Evolutionary conservation across 1,284 basidiomycete genomes (phyloP).

Genomic region (Coriolopsis trogii): DNA sequence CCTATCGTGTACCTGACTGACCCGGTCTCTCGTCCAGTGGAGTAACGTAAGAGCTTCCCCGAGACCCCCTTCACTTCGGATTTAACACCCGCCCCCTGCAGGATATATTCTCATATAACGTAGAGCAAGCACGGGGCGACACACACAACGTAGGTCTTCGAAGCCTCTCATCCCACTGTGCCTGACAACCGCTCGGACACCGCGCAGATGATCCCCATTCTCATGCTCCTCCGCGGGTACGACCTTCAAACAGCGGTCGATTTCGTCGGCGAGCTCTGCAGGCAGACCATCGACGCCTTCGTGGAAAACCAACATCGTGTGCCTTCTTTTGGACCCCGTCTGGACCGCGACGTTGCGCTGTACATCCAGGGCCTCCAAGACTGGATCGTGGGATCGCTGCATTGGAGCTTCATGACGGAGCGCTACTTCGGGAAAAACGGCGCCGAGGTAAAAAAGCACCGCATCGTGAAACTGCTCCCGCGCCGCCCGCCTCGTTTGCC

Average conservation of each 20-base stretch:
- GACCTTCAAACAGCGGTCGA: constrained; percentile 40
- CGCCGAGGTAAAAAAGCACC: constrained; percentile 31
- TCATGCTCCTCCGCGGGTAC: constrained; percentile 34
- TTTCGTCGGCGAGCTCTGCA: constrained; percentile 38
- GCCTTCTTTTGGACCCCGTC: constrained; percentile 36
- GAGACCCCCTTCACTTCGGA: background rate
- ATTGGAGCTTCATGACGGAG: constrained; percentile 41
- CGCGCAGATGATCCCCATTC: constrained; percentile 34
- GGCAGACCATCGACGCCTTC: constrained; percentile 36
- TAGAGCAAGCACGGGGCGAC: constrained; percentile 42
- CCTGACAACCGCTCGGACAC: background rate
- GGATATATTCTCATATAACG: constrained; percentile 44
- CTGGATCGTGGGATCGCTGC: constrained; percentile 39
- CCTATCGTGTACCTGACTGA: background rate
- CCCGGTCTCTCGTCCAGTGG: constrained; percentile 26
- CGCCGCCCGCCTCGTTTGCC: background rate
- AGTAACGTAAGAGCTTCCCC: constrained; percentile 38
- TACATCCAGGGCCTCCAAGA: constrained; percentile 39
- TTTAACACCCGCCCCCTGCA: constrained; percentile 15
- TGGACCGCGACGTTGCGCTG: constrained; percentile 34
- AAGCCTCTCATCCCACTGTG: background rate
- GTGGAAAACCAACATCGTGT: constrained; percentile 30
- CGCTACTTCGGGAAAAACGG: constrained; percentile 40
- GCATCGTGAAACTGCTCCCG: constrained; percentile 32
- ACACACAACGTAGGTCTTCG: constrained; percentile 35